Conservation (phyloP, 352 stramenopile genomes). For the Globisporangium nagaii region DNA sequence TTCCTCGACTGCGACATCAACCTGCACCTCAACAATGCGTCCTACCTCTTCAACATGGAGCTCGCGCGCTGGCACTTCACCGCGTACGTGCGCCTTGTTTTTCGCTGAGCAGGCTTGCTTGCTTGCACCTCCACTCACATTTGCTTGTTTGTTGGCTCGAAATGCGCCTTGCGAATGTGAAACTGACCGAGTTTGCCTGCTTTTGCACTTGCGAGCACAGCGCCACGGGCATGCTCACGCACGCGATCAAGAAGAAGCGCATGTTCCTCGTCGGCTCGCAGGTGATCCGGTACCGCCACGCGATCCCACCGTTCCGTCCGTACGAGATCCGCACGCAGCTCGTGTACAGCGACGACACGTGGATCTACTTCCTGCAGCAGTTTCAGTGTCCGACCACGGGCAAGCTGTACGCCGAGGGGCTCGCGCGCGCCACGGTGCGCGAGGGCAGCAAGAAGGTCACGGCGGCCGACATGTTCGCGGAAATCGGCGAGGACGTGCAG, state of each 20-base stretch:
- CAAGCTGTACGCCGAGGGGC: slow-evolving; percentile 48
- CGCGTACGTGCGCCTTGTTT: slow-evolving; percentile 29
- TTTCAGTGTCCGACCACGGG: slow-evolving; percentile 46
- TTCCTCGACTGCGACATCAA: slow-evolving; percentile 83
- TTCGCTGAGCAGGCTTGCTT: not conserved
- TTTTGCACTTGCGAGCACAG: not conserved
- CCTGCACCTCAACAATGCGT: slow-evolving; percentile 84
- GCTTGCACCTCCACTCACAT: not conserved
- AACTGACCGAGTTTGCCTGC: too few species aligned
- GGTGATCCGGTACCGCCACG: slow-evolving; percentile 51
- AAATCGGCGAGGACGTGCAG: slow-evolving; percentile 16
- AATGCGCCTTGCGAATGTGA: too few species aligned
- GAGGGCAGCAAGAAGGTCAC: slow-evolving; percentile 16
- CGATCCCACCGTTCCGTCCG: slow-evolving; percentile 44
- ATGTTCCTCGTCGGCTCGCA: slow-evolving; percentile 63
- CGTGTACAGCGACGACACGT: slow-evolving; percentile 49
- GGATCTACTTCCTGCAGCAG: slow-evolving; percentile 59
- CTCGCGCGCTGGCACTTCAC: slow-evolving; percentile 81
- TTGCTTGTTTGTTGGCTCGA: not conserved
- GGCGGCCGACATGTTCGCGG: slow-evolving; percentile 19
- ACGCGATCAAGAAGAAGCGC: slow-evolving; percentile 56
- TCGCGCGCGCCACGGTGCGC: slow-evolving; percentile 31
- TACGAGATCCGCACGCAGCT: slow-evolving; percentile 61
- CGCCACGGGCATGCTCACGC: not conserved
- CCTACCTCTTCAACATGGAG: slow-evolving; percentile 81